These are phyloP conservation scores for Ogataea nakhonphanomensis DNA, from an alignment of 805 yeast genomes.

Conservation along the genomic window DNA sequence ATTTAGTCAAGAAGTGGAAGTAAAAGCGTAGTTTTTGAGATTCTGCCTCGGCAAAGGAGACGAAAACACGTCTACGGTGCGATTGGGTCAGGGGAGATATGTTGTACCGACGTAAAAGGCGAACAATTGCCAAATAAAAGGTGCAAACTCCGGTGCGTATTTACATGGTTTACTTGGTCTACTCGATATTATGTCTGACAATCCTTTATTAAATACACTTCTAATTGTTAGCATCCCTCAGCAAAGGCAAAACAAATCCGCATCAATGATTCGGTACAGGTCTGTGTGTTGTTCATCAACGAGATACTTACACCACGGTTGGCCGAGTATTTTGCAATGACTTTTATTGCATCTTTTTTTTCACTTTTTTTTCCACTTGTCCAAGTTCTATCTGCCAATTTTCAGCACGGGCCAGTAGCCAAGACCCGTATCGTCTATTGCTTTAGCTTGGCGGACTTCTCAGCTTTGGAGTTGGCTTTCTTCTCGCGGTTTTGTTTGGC, in stretches of 20 bases:
- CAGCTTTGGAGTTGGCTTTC: conserved; percentile 55
- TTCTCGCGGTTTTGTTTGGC: conserved; percentile 74
- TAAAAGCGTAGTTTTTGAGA: no score
- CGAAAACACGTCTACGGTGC: no score
- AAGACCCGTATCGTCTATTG: background rate
- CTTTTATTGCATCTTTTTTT: background rate
- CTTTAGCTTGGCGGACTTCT: conserved; percentile 32
- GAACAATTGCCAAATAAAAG: no score
- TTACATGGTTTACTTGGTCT: no score
- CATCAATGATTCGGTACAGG: conserved; percentile 10
- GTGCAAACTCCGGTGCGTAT: no score
- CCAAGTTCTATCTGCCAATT: background rate
- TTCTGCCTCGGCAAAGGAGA: no score
- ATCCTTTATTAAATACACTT: background rate
- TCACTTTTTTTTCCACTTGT: background rate
- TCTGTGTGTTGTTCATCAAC: conserved; percentile 12
- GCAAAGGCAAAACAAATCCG: conserved; percentile 10
- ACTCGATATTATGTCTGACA: no score
- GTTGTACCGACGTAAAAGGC: no score
- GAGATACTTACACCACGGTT: conserved; percentile 7
- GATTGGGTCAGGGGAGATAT: no score
- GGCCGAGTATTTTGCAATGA: background rate
- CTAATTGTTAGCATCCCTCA: conserved; percentile 10
- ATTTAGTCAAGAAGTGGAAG: conserved; percentile 13
- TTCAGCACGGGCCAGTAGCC: background rate